Evolutionary conservation across 1,139 yeast species (phyloP).

Genomic region (Suhomyces guaymorum): DNA sequence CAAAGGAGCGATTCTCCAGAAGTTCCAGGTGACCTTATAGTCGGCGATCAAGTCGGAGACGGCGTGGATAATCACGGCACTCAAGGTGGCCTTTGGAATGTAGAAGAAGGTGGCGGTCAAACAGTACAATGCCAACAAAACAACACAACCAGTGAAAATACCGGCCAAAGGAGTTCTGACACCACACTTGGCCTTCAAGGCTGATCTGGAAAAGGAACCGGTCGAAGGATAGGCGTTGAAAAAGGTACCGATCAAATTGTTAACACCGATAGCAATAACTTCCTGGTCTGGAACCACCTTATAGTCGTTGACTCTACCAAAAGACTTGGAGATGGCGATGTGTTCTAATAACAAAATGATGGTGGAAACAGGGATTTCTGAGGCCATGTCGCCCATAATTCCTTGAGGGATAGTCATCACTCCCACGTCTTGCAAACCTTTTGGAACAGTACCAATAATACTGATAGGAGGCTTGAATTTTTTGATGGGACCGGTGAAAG

Average conservation of each 20-base stretch:
- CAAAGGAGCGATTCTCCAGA: conserved; percentile 75
- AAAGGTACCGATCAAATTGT: conserved; percentile 86
- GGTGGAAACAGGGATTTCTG: conserved; percentile 82
- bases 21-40: conserved; percentile 67
- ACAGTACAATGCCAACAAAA: conserved; percentile 79
- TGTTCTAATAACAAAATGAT: conserved; percentile 85
- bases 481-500: conserved; percentile 34
- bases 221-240: conserved; percentile 95
- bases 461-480: conserved; percentile 51
- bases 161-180: conserved; percentile 95
- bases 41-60: conserved; percentile 83
- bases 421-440: conserved; percentile 78
- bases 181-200: conserved; percentile 92
- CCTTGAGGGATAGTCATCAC: conserved; percentile 67
- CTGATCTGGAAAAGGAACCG: conserved; percentile 94
- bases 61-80: conserved; percentile 93
- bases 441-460: conserved; percentile 75
- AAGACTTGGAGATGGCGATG: conserved; percentile 90
- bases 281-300: conserved; percentile 93
- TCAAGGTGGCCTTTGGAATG: conserved; percentile 85
- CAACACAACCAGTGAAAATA: conserved; percentile 86
- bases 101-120: conserved; percentile 81
- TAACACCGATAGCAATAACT: conserved; percentile 89
- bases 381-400: conserved; percentile 59
- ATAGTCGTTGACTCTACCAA: conserved; percentile 90